Evolutionary conservation across 1,139 yeast genomes (phyloP), one percentile per base, ranked within the genome.

Genomic region (Pichia cactophila): DNA sequence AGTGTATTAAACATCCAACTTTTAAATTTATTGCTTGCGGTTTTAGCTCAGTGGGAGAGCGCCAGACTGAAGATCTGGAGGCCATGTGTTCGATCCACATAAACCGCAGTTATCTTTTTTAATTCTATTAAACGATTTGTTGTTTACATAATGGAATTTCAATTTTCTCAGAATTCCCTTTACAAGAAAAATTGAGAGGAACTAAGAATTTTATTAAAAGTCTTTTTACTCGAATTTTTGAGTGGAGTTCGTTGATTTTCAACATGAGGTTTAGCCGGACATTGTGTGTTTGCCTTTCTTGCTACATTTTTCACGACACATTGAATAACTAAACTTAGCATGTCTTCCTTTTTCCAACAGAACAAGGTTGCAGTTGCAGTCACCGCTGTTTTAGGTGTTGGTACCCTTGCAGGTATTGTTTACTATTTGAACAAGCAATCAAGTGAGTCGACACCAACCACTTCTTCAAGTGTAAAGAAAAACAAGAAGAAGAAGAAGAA

Each of bases 61-160:
- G 86, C 77, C 83, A 80, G 86, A 81, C 86, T 81, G 86, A 81
- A 80, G 86, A 81, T 82, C 88, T 82, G 86, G 75, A 83, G 87
- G 89, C 83, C 88, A 85, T 81, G 89, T 81, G 89, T 83, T 83
- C 89, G 84, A 83, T 82, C 88, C 89, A 81, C 89, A 82, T 86
- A 82, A 79, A 72, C 79, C 86, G 89, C 89, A 83, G 63, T 56
- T 45, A 20, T 48, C 50, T 52, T 52, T 49, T 52, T 20, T 9
- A 9, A 11, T 2, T 17, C 9, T 17, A 17, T 17, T 17, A 17
- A 17, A 17, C 20, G 20, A 17, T 17, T 17, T 17, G 20, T 17
- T 17, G 20, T 17, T 17, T 17, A 17, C 20, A 3, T 17, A 17
- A 17, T 17, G 20, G 20, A 17, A 17, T 17, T 17, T 17, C 20